phyloP scores from a whole-genome alignment of 2,329 filamentous ascomycete species.

The Pseudofabraea citricarpa region DNA sequence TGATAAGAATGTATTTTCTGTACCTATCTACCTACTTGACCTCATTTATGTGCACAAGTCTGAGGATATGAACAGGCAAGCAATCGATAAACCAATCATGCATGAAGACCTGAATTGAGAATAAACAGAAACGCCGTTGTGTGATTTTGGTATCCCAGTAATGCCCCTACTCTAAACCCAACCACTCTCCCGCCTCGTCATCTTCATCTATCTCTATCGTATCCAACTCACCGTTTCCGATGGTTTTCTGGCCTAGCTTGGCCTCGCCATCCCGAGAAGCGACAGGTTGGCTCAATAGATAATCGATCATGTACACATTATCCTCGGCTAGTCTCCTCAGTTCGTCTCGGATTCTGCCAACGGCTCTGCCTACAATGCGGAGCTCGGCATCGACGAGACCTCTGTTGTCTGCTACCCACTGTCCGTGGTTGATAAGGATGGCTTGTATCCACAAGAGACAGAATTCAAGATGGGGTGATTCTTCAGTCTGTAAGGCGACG shows the following conservation, averaged over 20 bases:
- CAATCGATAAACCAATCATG: too few species aligned
- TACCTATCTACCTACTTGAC: too few species aligned
- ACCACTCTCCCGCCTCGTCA: conserved; percentile 45
- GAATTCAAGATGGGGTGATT: conserved; percentile 91
- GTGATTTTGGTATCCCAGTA: too few species aligned
- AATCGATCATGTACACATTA: conserved; percentile 86
- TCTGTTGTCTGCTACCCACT: conserved; percentile 76
- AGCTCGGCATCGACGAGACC: conserved; percentile 80
- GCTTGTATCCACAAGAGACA: conserved; percentile 90
- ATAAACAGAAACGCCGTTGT: too few species aligned
- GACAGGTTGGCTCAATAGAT: conserved; percentile 56
- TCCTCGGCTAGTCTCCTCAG: conserved; percentile 79
- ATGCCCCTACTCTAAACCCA: conserved; percentile 51
- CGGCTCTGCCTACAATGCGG: conserved; percentile 73
- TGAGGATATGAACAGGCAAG: too few species aligned
- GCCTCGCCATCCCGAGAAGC: conserved; percentile 19
- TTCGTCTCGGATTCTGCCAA: conserved; percentile 76
- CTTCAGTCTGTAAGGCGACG: conserved; percentile 80
- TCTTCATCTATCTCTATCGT: conserved; percentile 26
- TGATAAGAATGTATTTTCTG: too few species aligned
- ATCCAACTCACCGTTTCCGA: conserved; percentile 29
- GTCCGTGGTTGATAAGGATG: conserved; percentile 74
- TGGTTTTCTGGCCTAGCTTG: conserved; percentile 26
- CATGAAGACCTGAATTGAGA: too few species aligned
- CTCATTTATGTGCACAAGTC: too few species aligned